A percentile compares a stretch with the other conserved stretches of the same genome.
These are phyloP conservation scores for Lindgomyces ingoldianus DNA, from an alignment of 495 filamentous ascomycete genomes.

Conservation along the genomic window DNA sequence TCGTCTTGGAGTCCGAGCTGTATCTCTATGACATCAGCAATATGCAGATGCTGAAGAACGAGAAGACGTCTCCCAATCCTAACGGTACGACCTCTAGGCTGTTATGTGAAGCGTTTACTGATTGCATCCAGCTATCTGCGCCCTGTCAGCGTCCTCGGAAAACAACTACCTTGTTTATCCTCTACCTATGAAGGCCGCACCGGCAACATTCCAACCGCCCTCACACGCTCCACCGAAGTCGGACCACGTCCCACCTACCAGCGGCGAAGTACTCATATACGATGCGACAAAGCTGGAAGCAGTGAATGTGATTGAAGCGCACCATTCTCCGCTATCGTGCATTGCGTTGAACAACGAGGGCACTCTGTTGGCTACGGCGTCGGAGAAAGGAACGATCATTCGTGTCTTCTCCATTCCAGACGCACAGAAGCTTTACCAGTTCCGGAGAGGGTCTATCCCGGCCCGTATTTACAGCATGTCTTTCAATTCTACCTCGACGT, in stretches of 20 bases:
- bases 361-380: slow-evolving; percentile 90
- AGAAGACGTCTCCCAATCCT: slow-evolving; percentile 90
- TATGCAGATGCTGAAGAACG: slow-evolving; percentile 88
- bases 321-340: slow-evolving; percentile 85
- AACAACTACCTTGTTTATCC: slow-evolving; percentile 93
- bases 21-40: slow-evolving; percentile 98
- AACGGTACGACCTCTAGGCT: slow-evolving; percentile 55
- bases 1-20: slow-evolving; percentile 91
- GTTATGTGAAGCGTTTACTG: slow-evolving; percentile 14
- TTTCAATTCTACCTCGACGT: slow-evolving; percentile 92
- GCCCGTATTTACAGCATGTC: slow-evolving; percentile 97
- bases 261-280: slow-evolving; percentile 90
- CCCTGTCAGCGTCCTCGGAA: slow-evolving; percentile 91
- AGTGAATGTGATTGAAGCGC: slow-evolving; percentile 90
- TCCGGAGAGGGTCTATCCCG: slow-evolving; percentile 90
- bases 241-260: slow-evolving; percentile 74
- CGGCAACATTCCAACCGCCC: slow-evolving; percentile 65
- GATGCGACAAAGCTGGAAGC: slow-evolving; percentile 84
- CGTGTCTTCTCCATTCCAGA: slow-evolving; percentile 88
- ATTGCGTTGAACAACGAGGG: slow-evolving; percentile 90
- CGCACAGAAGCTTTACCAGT: slow-evolving; percentile 91
- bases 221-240: slow-evolving; percentile 82
- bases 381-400: slow-evolving; percentile 96
- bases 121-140: slow-evolving; percentile 70
- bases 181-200: slow-evolving; percentile 73